Conservation (phyloP, 2,329 filamentous ascomycete genomes). For the Dactylellina drechsleri region DNA sequence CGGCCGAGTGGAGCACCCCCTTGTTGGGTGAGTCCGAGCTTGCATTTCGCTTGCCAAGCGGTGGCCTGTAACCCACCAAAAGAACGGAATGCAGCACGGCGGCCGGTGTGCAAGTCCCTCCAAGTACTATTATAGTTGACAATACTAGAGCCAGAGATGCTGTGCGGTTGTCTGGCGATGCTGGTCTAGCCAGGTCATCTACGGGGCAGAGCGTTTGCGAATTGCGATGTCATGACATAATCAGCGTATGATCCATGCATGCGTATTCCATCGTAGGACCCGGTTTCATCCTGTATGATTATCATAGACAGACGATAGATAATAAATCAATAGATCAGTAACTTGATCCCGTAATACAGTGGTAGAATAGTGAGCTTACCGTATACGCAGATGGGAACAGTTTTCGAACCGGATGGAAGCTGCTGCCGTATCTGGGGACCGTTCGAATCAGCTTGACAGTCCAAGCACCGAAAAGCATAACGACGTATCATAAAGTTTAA, state of each 20-base stretch:
- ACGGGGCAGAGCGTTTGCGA: constrained; percentile 2
- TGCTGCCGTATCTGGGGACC: background rate
- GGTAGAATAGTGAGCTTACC: constrained; percentile 6
- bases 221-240: background rate
- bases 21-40: background rate
- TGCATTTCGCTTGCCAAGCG: background rate
- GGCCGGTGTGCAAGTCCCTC: background rate
- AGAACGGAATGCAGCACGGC: background rate
- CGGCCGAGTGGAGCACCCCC: background rate
- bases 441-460: background rate
- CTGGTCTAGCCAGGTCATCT: constrained; percentile 6
- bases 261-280: too few relatives aligned
- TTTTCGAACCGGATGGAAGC: background rate
- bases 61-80: background rate
- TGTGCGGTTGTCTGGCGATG: background rate
- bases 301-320: too few relatives aligned
- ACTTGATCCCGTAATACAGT: too few relatives aligned
- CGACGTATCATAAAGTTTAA: too few relatives aligned
- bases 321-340: too few relatives aligned
- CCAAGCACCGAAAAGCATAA: background rate
- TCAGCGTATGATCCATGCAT: too few relatives aligned
- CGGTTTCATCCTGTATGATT: too few relatives aligned
- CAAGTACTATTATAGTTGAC: too few relatives aligned
- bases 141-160: too few relatives aligned
- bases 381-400: background rate